Conservation (phyloP, 768 basidiomycete species). For the Naematelia aurantialba region DNA sequence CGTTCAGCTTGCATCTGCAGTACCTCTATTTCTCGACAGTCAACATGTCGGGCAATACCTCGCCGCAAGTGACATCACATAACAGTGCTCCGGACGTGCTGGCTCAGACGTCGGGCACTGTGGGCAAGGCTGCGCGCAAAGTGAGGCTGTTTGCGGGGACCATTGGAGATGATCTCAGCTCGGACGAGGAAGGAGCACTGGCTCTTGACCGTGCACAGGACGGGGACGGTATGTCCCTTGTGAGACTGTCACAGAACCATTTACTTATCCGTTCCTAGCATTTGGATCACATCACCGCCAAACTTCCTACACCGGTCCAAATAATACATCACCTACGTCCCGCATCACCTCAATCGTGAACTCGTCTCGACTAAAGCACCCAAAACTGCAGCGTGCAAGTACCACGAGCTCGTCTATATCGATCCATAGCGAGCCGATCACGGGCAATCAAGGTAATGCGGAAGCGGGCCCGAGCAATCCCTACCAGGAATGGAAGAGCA, state of each 20-base stretch:
- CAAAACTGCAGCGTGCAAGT: background rate
- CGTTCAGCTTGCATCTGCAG: too few relatives aligned
- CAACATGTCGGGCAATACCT: background rate
- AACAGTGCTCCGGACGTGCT: background rate
- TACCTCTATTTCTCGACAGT: background rate
- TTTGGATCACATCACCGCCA: background rate
- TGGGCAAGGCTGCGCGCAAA: background rate
- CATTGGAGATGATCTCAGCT: background rate
- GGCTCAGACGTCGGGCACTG: background rate
- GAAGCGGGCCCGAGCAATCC: background rate
- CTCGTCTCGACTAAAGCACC: background rate
- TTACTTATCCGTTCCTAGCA: background rate
- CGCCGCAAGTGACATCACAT: background rate
- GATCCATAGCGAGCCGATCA: background rate
- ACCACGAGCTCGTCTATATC: background rate
- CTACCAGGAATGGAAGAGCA: background rate
- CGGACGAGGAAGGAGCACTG: background rate
- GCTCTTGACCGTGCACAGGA: background rate
- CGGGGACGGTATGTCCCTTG: background rate
- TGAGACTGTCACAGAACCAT: background rate
- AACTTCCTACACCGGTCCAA: slow-evolving; percentile 4
- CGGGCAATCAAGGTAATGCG: background rate
- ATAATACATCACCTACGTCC: slow-evolving; percentile 1
- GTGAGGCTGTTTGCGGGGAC: background rate
- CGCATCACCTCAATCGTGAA: slow-evolving; percentile 2